Percentiles rank a stretch among this genome's conserved stretches.
phyloP scores from a whole-genome alignment of 1,284 basidiomycete species.

The Paramarasmius palmivorus region DNA sequence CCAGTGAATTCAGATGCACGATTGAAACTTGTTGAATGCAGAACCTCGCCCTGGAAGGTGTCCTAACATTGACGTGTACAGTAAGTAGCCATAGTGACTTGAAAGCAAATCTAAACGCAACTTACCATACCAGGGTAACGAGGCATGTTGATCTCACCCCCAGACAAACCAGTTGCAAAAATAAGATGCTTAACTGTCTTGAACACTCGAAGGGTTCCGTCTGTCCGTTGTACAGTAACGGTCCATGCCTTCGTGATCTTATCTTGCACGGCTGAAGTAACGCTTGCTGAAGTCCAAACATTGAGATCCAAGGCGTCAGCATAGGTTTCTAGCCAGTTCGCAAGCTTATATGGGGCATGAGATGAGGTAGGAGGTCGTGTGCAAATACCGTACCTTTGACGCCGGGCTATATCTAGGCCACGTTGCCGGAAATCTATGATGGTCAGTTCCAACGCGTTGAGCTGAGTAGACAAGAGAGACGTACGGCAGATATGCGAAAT shows the following conservation, averaged over 20 bases:
- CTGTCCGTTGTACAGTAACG: constrained; percentile 49
- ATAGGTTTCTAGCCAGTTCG: constrained; percentile 51
- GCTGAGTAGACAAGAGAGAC: too few relatives aligned
- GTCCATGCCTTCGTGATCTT: constrained; percentile 35
- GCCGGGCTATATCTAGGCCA: too few relatives aligned
- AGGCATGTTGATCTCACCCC: constrained; percentile 35
- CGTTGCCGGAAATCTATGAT: too few relatives aligned
- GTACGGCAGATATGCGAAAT: too few relatives aligned
- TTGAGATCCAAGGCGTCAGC: constrained; percentile 45
- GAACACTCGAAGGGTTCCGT: constrained; percentile 25
- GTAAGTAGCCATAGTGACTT: too few relatives aligned
- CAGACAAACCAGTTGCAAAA: constrained; percentile 45
- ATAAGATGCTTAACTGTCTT: constrained; percentile 33
- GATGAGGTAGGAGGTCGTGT: too few relatives aligned
- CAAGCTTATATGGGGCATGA: too few relatives aligned
- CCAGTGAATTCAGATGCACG: constrained; percentile 14
- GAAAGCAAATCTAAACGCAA: too few relatives aligned
- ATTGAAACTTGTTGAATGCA: constrained; percentile 12
- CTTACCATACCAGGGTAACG: constrained; percentile 43
- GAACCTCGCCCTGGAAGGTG: too few relatives aligned
- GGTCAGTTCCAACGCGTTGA: too few relatives aligned
- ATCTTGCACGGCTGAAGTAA: constrained; percentile 32
- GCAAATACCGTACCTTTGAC: too few relatives aligned
- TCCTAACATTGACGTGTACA: constrained; percentile 31
- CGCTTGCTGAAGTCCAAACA: constrained; percentile 40